phyloP scores from a whole-genome alignment of 192 early-diverging fungal genomes.

The Fimicolochytrium jonesii region DNA sequence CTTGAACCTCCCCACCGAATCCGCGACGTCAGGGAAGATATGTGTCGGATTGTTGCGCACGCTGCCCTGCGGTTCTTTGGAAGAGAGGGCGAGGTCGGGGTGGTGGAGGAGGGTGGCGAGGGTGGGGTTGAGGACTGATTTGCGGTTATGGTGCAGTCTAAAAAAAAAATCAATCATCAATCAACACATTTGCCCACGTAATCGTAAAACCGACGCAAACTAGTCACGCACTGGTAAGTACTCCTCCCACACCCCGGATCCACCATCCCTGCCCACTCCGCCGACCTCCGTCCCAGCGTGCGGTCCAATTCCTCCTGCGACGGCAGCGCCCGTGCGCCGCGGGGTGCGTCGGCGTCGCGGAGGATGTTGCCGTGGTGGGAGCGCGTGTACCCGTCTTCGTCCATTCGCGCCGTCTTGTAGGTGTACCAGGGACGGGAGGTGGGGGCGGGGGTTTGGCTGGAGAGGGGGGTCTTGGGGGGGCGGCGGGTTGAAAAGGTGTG shows the following conservation, averaged over 20 bases:
- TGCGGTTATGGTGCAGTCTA: no score
- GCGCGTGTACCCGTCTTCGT: slow-evolving; percentile 41
- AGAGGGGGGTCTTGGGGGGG: no score
- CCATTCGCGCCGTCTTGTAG: slow-evolving; percentile 32
- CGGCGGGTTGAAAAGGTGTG: no score
- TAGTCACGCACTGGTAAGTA: slow-evolving; percentile 35
- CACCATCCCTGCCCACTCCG: slow-evolving; percentile 25
- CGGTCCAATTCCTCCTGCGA: background rate
- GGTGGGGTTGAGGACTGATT: no score
- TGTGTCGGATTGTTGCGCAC: slow-evolving; percentile 43
- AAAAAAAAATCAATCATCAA: no score
- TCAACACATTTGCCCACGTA: no score
- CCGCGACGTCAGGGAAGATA: slow-evolving; percentile 11
- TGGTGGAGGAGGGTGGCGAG: no score
- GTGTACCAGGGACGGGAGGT: background rate
- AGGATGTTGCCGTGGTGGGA: slow-evolving; percentile 32
- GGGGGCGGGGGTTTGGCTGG: no score
- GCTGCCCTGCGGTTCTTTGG: slow-evolving; percentile 42
- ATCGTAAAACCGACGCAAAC: no score
- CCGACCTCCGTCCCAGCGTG: background rate
- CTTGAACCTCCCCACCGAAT: slow-evolving; percentile 22
- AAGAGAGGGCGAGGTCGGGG: no score
- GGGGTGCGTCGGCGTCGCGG: slow-evolving; percentile 3
- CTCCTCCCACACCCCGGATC: slow-evolving; percentile 24
- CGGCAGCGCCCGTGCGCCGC: background rate